These are phyloP conservation scores for Fusarium longipes DNA, from an alignment of 2,329 filamentous ascomycete genomes.

Conservation along the genomic window DNA sequence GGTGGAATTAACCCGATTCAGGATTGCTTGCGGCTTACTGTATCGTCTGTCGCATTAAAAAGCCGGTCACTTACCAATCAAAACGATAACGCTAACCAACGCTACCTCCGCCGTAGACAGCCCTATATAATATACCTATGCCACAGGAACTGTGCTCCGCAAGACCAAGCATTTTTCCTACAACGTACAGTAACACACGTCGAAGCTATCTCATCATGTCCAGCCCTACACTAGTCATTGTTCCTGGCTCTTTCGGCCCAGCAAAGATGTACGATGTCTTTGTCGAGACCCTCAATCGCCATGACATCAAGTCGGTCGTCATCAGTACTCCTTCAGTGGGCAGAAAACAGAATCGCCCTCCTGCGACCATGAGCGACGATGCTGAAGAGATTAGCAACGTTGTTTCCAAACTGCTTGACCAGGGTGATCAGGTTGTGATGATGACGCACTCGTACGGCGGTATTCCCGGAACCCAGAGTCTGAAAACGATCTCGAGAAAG, in stretches of 20 bases:
- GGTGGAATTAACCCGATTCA: background rate
- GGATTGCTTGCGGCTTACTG: background rate
- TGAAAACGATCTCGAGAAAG: conserved; percentile 12
- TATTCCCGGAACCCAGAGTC: conserved; percentile 20
- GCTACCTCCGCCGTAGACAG: background rate
- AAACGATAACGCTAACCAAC: background rate
- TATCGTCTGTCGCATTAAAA: background rate
- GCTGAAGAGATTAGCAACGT: conserved; percentile 6
- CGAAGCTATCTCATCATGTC: background rate
- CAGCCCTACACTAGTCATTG: background rate
- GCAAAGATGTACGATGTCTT: conserved; percentile 13
- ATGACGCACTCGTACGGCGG: conserved; percentile 32
- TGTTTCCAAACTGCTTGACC: conserved; percentile 2
- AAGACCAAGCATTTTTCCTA: too few relatives aligned
- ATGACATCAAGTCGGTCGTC: background rate
- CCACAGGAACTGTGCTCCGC: accelerated
- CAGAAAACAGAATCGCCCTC: background rate
- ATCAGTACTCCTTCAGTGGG: conserved; percentile 23
- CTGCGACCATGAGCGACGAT: conserved; percentile 28
- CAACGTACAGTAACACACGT: background rate
- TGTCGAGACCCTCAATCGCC: background rate
- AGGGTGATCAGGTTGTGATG: conserved; percentile 6
- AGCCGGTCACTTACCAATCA: background rate
- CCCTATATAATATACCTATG: background rate
- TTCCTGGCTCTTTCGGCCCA: conserved; percentile 25